phyloP scores from a whole-genome alignment of 1,284 basidiomycete species.

The Omphalotus olearius region DNA sequence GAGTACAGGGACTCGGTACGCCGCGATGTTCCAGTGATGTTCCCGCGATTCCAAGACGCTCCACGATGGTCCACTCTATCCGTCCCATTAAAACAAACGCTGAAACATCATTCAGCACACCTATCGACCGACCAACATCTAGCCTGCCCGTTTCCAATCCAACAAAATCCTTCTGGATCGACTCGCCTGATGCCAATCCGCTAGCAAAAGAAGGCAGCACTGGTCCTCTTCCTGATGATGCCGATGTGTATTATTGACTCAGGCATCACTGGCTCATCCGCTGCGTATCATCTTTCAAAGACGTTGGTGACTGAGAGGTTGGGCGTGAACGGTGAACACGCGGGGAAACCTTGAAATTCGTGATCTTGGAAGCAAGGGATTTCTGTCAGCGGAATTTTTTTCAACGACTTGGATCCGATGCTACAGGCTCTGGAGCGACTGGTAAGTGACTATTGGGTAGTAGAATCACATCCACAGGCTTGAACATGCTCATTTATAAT shows the following conservation, averaged over 20 bases:
- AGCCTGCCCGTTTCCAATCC: constrained; percentile 52
- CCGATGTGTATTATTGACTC: constrained; percentile 76
- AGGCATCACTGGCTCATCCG: constrained; percentile 71
- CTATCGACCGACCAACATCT: not conserved
- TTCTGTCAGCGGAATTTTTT: constrained; percentile 55
- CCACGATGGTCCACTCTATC: too few species aligned
- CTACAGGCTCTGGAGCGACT: constrained; percentile 76
- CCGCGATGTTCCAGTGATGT: too few species aligned
- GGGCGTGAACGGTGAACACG: constrained; percentile 19
- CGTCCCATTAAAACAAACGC: too few species aligned
- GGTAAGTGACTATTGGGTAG: constrained; percentile 19
- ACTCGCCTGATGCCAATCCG: constrained; percentile 57
- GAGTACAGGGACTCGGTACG: too few species aligned
- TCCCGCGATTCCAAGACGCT: too few species aligned
- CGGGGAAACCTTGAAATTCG: constrained; percentile 36
- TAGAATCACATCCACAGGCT: constrained; percentile 20
- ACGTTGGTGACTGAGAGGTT: not conserved
- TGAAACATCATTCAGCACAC: too few species aligned
- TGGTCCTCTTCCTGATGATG: constrained; percentile 48
- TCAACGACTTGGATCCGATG: not conserved
- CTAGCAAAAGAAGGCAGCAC: constrained; percentile 60
- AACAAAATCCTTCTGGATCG: constrained; percentile 68
- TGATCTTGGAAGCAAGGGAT: constrained; percentile 72
- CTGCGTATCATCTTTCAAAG: constrained; percentile 64
- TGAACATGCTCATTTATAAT: not conserved